A percentile compares a stretch with the other conserved stretches of the same genome.
Conservation (phyloP, 2,329 filamentous ascomycete genomes). For the Allantophomopsis lycopodina region DNA sequence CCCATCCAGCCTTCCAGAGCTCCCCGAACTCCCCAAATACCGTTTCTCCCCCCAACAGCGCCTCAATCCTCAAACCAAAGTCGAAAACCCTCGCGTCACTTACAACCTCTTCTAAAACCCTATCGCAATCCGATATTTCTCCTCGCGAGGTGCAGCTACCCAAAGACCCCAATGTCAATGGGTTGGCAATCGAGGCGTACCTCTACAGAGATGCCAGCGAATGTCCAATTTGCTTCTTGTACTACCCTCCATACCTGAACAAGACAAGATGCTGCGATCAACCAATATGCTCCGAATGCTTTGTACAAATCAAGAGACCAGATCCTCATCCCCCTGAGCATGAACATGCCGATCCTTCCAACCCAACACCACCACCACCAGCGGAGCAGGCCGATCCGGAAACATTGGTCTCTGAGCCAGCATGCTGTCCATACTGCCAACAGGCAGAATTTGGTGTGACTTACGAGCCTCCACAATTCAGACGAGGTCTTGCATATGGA, state of each 20-base stretch:
- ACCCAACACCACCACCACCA: conserved; percentile 17
- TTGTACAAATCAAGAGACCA: conserved; percentile 93
- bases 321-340: conserved; percentile 86
- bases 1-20: conserved; percentile 47
- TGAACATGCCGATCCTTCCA: conserved; percentile 17
- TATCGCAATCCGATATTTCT: conserved; percentile 54
- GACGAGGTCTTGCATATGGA: conserved; percentile 64
- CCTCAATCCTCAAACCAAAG: conserved; percentile 60
- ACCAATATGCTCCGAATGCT: conserved; percentile 94
- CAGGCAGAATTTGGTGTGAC: conserved; percentile 94
- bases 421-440: conserved; percentile 88
- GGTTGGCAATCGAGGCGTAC: conserved; percentile 84
- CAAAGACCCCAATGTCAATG: conserved; percentile 78
- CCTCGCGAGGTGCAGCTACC: conserved; percentile 72
- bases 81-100: conserved; percentile 83
- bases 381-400: conserved; percentile 27
- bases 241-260: conserved; percentile 90
- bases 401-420: conserved; percentile 78
- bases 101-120: conserved; percentile 59
- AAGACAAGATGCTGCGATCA: conserved; percentile 92
- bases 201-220: conserved; percentile 84
- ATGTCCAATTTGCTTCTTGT: conserved; percentile 93
- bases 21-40: conserved; percentile 36
- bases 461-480: conserved; percentile 80
- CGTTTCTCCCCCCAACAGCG: conserved; percentile 20